Evolutionary conservation across 192 early-diverging fungal genomes (phyloP).

Genomic region (Backusella morwellensis): DNA sequence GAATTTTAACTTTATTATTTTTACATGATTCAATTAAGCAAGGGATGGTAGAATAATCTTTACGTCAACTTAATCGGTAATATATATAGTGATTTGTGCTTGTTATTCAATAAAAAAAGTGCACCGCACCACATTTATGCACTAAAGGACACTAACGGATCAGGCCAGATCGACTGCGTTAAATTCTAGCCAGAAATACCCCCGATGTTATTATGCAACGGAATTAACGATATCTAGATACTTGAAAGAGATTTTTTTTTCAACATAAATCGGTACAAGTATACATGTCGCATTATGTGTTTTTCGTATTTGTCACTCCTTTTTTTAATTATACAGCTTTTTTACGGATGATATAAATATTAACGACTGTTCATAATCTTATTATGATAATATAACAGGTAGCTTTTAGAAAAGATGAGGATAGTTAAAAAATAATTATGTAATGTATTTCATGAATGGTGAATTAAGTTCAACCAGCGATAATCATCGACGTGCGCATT

Average conservation of each 20-base stretch:
- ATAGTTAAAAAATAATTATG: neutral
- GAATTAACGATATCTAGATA: too few species aligned
- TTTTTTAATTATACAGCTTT: neutral
- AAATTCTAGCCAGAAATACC: neutral
- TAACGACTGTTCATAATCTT: neutral
- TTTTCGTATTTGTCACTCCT: neutral
- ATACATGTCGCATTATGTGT: too few species aligned
- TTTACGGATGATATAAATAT: neutral
- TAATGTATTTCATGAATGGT: neutral
- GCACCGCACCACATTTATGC: too few species aligned
- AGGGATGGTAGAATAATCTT: neutral
- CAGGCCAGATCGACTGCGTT: neutral
- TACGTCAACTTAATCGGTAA: neutral
- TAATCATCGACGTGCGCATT: slow-evolving; percentile 8
- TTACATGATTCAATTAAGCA: neutral
- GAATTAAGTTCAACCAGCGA: neutral
- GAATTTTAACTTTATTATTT: neutral
- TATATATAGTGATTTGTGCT: too few species aligned
- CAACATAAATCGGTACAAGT: too few species aligned
- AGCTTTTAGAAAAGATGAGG: neutral
- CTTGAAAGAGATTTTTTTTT: too few species aligned
- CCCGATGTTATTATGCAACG: too few species aligned
- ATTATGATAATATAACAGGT: neutral
- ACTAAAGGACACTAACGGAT: too few species aligned
- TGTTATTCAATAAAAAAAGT: too few species aligned